A percentile compares a stretch with the other conserved stretches of the same genome.
phyloP scores from a whole-genome alignment of 202 grass and related monocot genomes.

The Zoysia matrella region DNA sequence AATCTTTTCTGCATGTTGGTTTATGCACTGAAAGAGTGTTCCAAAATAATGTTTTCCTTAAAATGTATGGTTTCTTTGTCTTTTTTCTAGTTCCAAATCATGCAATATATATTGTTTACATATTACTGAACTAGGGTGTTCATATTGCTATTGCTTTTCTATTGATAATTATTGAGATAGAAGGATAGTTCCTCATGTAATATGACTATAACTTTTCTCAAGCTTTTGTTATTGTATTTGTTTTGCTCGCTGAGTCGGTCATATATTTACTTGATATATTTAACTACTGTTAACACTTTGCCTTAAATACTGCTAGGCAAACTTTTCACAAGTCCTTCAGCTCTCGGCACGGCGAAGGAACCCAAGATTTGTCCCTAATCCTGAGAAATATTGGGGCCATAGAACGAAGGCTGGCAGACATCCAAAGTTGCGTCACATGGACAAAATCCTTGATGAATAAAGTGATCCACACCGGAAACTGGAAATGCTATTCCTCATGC shows the following conservation, averaged over 20 bases:
- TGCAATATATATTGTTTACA: too few species aligned
- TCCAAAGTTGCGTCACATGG: constrained; percentile 29
- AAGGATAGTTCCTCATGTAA: neutral
- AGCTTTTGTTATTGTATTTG: neutral
- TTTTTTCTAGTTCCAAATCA: too few species aligned
- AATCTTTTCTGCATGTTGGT: too few species aligned
- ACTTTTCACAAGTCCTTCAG: constrained; percentile 43
- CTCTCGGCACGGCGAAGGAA: constrained; percentile 39
- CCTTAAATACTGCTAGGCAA: constrained; percentile 38
- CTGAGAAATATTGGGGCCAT: constrained; percentile 69
- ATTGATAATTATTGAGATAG: neutral
- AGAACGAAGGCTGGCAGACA: constrained; percentile 56
- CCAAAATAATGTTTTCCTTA: too few species aligned
- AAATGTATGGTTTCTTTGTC: too few species aligned
- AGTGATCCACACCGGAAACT: neutral
- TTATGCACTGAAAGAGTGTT: neutral
- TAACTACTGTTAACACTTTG: neutral
- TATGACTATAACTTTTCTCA: neutral
- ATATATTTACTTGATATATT: neutral
- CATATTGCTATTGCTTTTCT: neutral
- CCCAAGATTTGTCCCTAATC: constrained; percentile 56
- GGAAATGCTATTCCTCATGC: neutral
- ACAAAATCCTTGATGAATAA: constrained; percentile 24
- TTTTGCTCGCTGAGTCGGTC: neutral
- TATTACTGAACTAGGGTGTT: neutral